Evolutionary conservation across 2,329 filamentous ascomycete genomes (phyloP), one percentile per base, ranked within the genome.

Genomic region (Beauveria caledonica): DNA sequence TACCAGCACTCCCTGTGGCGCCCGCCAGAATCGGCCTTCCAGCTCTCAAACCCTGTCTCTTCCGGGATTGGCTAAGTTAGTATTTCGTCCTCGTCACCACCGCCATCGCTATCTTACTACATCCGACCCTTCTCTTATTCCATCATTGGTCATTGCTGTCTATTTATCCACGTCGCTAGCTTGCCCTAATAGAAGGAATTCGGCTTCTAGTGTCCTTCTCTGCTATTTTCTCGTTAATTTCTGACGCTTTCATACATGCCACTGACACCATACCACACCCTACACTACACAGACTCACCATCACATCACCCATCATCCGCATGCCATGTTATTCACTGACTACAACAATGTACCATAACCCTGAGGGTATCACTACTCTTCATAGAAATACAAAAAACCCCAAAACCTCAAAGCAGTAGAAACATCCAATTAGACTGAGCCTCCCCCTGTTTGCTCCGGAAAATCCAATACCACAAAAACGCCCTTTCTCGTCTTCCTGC

Each of bases 11-110:
- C 23, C 10, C 27, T 57, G 45, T 58, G 55, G 55, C 45, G 55
- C 46, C 45, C 21, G 44, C 55, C 55, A 44, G 56, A 50, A 51
- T 50, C 55, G 45, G 21, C 46, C 27, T 9, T 40, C 25, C 40
- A 19, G 39, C 52, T 45, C 21, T 42, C 40, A 50, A 50, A 50
- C 46, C 33, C 55, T 23, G 46, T 50, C 13, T 23, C n/a, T 39
- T 50, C 56, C 56, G 56, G 56, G 46, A 58, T 51, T 58, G 56
- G 56, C 17, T 40, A n/a, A n/a, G n/a, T n/a, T n/a, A 57, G 44
- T 49, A 29, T 15, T 36, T 36, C 10, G 13, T 15, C 11, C 23
- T 25, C n/a, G 29, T 52, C 36, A 39, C 5, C 11, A 40, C 19
- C 52, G 21, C 23, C 10, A 40, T 9, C 51, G 36, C 49, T 17